Evolutionary conservation across 345 rosid genomes (phyloP), one percentile per base, ranked within the genome.

Genomic region (Populus davidiana): DNA sequence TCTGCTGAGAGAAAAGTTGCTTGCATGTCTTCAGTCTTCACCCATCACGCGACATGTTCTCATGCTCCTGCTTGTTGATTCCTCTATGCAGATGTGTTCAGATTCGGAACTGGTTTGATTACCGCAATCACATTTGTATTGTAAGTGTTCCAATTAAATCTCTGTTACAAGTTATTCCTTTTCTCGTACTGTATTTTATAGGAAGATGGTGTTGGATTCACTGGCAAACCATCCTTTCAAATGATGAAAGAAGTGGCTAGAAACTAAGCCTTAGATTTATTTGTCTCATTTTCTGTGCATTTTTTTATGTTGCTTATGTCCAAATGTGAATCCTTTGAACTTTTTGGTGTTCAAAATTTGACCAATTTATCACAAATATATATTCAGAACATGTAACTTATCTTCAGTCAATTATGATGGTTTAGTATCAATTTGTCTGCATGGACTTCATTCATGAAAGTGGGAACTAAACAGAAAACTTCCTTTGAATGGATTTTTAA

Each of bases 61-160:
- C 56, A 35, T 21, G 17, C 10, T 20, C n/a, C 17, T 76, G 21
- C 29, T 5, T 78, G 61, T 73, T 59, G 74, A 20, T 74, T 83
- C 61, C 67, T 73, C 56, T 74, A 74, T 90, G 90, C 91, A 91
- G 96, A 35, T 91, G 92, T 67, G 93, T 91, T 69, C 89, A 89
- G 85, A 86, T 91, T 38, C 86, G 81, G 38, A 81, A 90, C 75
- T 90, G 96, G 93, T 91, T 91, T 85, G 95, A 89, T 77, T 89
- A 91, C 76, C 85, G 92, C 76, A 88, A 90, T 84, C 96, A 90
- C 74, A 86, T 91, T 50, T 91, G 92, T 82, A 90, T 91, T 3
- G 96, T 90, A 85, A 91, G 93, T 90, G 77, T 78, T 70, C 80
- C 82, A 67, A 35, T 79, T 68, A 65, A 65, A 21, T 50, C 74